Base-by-base conservation (phyloP, 768 basidiomycete genomes). In the Lentinula sp. region DNA sequence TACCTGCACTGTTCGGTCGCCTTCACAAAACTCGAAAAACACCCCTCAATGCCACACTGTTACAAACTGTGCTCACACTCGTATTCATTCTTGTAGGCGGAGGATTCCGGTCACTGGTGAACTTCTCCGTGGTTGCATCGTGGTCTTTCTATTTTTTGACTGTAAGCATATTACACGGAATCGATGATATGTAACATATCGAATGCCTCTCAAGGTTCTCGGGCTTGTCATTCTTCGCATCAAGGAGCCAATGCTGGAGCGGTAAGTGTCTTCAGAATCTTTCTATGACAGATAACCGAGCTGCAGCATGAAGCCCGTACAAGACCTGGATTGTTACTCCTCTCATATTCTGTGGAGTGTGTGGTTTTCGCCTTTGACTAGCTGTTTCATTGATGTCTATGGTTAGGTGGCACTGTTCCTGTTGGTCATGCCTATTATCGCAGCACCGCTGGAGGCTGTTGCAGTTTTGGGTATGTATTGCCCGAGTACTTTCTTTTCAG, bases 321-420 rank as follows among this genome's bases (percentile, higher is more conserved):
- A 91, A 85, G 67, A 91, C 93, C 5, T 97, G 88, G 87, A 89
- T 97, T 37, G 81, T 84, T 41, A 98, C 96, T 0, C 96, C 96
- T 1, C 76, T 98, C 35, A 85, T 79, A 4, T 98, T 98, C 73
- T 96, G 94, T 67, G 87, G 81, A 36, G 93, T 94, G 69, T 62
- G 87, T 78, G n/a, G 49, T 28, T 28, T 45, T 53, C 3, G 15
- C 6, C 13, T 13, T 39, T 0, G 15, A 18, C 33, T 53, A 18
- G 15, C n/a, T 10, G 9, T 48, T 48, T 35, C 20, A 23, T n/a
- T 33, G 28, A 41, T 15, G 16, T 15, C 9, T 9, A 50, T 39
- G 23, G 13, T 10, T 61, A 92, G 90, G 89, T 95, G 10, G 93
- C 94, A 2, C 76, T 94, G 55, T 95, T 95, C 74, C 78, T 98